Evolutionary conservation across 768 basidiomycete genomes (phyloP).

Genomic region (Dendrothele bispora): DNA sequence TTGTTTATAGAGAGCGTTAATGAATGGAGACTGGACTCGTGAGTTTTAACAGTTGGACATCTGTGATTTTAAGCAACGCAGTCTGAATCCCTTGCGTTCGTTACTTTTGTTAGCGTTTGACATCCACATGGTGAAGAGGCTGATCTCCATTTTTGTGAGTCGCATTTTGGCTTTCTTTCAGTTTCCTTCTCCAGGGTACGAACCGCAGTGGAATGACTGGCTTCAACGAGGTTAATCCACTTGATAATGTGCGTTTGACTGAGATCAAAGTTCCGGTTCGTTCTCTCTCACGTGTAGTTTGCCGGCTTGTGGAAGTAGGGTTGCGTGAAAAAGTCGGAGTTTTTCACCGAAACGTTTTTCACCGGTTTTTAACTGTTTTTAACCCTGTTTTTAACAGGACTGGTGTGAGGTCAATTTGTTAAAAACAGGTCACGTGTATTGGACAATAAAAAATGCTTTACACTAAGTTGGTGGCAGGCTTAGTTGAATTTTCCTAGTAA

Average conservation of each 20-base stretch:
- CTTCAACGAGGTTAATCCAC: conserved; percentile 66
- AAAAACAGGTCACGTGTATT: no score
- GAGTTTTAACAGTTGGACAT: conserved; percentile 26
- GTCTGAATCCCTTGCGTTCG: no score
- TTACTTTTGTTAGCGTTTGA: conserved; percentile 59
- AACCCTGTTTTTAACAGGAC: no score
- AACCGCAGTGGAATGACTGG: conserved; percentile 77
- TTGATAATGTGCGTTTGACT: no score
- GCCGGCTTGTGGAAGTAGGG: conserved; percentile 79
- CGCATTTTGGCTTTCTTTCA: no score
- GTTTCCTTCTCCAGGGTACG: conserved; percentile 45
- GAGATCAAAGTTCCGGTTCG: no score
- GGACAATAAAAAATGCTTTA: no score
- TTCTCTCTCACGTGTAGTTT: conserved; percentile 43
- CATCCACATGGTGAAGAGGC: conserved; percentile 79
- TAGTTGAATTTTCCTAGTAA: no score
- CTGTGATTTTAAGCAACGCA: background rate
- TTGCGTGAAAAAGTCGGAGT: conserved; percentile 46
- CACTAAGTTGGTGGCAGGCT: no score
- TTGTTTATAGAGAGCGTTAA: conserved; percentile 40
- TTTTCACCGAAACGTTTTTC: no score
- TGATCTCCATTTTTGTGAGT: conserved; percentile 80
- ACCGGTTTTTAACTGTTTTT: no score
- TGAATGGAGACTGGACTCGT: conserved; percentile 77
- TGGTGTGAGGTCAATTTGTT: no score